A percentile compares a stretch with the other conserved stretches of the same genome.
Evolutionary conservation across 1,139 yeast genomes (phyloP).

Genomic region (Diutina pseudorugosa): DNA sequence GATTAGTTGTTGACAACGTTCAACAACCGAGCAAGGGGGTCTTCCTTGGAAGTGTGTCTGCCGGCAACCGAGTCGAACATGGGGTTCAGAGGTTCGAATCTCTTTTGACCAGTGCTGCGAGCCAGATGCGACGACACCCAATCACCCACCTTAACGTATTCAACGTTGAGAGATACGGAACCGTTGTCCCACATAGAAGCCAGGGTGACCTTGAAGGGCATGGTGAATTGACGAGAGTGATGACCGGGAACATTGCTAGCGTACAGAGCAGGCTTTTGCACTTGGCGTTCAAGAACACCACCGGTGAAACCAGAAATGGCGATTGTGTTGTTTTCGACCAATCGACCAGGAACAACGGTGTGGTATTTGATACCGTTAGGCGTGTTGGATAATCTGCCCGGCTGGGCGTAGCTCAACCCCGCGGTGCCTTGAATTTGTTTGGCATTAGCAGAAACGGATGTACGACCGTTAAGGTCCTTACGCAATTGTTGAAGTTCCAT

Average conservation of each 20-base stretch:
- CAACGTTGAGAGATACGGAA: conserved; percentile 25
- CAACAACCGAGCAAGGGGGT: conserved; percentile 22
- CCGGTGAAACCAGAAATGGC: conserved; percentile 10
- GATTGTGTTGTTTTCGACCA: conserved; percentile 32
- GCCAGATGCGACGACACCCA: conserved; percentile 23
- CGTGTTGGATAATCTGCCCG: conserved; percentile 60
- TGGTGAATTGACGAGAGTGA: conserved; percentile 31
- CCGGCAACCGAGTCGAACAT: conserved; percentile 21
- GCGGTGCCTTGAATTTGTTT: conserved; percentile 48
- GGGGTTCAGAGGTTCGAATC: conserved; percentile 21
- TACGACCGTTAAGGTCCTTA: not conserved
- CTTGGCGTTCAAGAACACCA: conserved; percentile 20
- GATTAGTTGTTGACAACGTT: conserved; percentile 15
- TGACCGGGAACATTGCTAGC: conserved; percentile 30
- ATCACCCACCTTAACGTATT: conserved; percentile 28
- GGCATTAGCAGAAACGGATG: not conserved
- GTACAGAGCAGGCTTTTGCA: conserved; percentile 28
- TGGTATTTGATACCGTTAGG: conserved; percentile 59
- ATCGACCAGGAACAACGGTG: conserved; percentile 60
- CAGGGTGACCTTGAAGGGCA: conserved; percentile 31
- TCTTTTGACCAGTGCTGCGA: conserved; percentile 10
- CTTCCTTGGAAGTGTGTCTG: conserved; percentile 22
- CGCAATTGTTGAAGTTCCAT: not conserved
- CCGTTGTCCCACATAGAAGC: conserved; percentile 29
- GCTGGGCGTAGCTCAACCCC: conserved; percentile 59